Conservation (phyloP, 2,329 filamentous ascomycete species). For the Amylocarpus encephaloides region DNA sequence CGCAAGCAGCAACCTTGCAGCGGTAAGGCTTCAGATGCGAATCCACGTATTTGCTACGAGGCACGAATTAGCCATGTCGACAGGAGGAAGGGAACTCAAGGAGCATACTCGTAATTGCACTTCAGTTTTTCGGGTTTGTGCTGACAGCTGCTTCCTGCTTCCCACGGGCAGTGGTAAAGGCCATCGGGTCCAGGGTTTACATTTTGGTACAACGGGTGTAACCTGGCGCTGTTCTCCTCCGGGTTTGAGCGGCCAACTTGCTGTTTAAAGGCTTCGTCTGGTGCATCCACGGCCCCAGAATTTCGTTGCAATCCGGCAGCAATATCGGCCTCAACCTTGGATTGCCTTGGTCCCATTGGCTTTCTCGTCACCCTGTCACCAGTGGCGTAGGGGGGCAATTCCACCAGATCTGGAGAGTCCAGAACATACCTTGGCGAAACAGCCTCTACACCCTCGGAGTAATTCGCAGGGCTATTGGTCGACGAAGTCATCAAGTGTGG, state of each 20-base stretch:
- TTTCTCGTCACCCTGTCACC: constrained; percentile 26
- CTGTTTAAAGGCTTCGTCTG: constrained; percentile 28
- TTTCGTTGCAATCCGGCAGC: constrained; percentile 18
- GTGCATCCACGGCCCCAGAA: constrained; percentile 21
- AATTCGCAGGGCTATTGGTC: constrained; percentile 26
- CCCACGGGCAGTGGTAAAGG: constrained; percentile 89
- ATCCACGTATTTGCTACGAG: constrained; percentile 86
- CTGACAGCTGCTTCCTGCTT: constrained; percentile 65
- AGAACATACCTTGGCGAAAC: constrained; percentile 30
- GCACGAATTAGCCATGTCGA: constrained; percentile 22
- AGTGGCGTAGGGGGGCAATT: constrained; percentile 26
- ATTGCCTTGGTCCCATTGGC: constrained; percentile 26
- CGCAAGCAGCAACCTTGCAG: constrained; percentile 80
- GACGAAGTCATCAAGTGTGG: constrained; percentile 20
- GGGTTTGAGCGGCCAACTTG: constrained; percentile 26
- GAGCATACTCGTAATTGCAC: constrained; percentile 93
- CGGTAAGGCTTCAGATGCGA: constrained; percentile 95
- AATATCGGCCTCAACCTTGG: constrained; percentile 28
- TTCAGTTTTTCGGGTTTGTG: constrained; percentile 95
- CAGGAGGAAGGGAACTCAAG: constrained; percentile 1
- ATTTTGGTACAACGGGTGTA: constrained; percentile 67
- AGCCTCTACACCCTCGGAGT: constrained; percentile 26
- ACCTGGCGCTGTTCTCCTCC: constrained; percentile 41
- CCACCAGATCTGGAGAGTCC: constrained; percentile 25
- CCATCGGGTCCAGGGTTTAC: constrained; percentile 61